phyloP scores from a whole-genome alignment of 164 flowering plant genomes.

The Paratinospora sagittata region DNA sequence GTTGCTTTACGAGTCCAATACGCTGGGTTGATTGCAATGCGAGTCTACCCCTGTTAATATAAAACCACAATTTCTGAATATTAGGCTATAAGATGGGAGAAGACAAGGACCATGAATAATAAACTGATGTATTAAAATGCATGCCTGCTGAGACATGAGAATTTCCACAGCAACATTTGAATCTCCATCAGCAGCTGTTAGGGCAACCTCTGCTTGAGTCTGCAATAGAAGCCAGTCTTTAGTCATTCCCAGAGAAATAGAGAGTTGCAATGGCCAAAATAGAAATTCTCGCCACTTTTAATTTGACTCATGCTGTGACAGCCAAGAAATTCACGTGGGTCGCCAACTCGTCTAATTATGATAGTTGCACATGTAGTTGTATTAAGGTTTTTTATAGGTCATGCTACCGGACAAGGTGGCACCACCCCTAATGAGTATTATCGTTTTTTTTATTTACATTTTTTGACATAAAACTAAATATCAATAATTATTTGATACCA shows the following conservation, averaged over 20 bases:
- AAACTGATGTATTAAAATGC: constrained; percentile 6
- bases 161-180: constrained; percentile 81
- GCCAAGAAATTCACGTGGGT: too few relatives aligned
- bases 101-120: neutral
- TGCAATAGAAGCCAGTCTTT: constrained; percentile 26
- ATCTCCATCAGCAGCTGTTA: constrained; percentile 92
- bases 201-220: constrained; percentile 96
- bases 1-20: neutral
- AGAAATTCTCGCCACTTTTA: too few relatives aligned
- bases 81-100: neutral
- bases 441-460: too few relatives aligned
- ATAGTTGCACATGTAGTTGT: too few relatives aligned
- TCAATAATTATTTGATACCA: too few relatives aligned
- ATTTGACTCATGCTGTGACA: too few relatives aligned
- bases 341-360: too few relatives aligned
- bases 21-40: too few relatives aligned
- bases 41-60: neutral
- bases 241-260: neutral
- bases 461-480: too few relatives aligned
- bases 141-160: constrained; percentile 87
- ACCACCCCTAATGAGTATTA: too few relatives aligned
- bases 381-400: too few relatives aligned
- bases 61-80: neutral
- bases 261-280: neutral
- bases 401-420: too few relatives aligned